Percentiles rank a stretch among this genome's conserved stretches.
Evolutionary conservation across 768 basidiomycete genomes (phyloP).

Genomic region (Pisolithus marmoratus): DNA sequence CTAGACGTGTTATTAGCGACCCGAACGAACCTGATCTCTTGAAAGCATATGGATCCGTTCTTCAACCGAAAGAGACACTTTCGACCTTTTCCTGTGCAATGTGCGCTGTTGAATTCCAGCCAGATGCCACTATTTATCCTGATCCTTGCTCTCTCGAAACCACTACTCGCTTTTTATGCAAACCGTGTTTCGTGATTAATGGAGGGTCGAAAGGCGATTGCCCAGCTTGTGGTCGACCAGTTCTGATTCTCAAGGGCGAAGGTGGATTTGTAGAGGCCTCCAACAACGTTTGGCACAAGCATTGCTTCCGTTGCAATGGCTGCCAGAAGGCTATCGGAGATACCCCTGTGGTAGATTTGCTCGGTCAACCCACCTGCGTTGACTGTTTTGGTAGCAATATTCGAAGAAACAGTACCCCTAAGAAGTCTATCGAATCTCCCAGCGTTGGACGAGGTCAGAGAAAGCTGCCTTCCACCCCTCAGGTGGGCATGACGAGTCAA

Average conservation of each 20-base stretch:
- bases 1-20: slow-evolving; percentile 45
- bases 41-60: slow-evolving; percentile 80
- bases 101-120: slow-evolving; percentile 61
- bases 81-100: slow-evolving; percentile 61
- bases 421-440: slow-evolving; percentile 34
- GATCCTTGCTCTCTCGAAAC: slow-evolving; percentile 38
- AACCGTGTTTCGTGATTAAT: slow-evolving; percentile 60
- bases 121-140: slow-evolving; percentile 84
- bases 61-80: slow-evolving; percentile 75
- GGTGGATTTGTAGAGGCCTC: slow-evolving; percentile 72
- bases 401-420: slow-evolving; percentile 41
- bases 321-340: slow-evolving; percentile 72
- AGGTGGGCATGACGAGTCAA: slow-evolving; percentile 21
- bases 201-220: slow-evolving; percentile 79
- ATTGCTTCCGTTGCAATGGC: slow-evolving; percentile 69
- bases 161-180: slow-evolving; percentile 62
- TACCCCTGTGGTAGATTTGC: slow-evolving; percentile 75
- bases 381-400: slow-evolving; percentile 80
- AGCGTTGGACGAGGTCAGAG: slow-evolving; percentile 20
- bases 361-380: slow-evolving; percentile 72
- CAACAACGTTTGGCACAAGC: slow-evolving; percentile 74
- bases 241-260: slow-evolving; percentile 69
- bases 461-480: slow-evolving; percentile 43
- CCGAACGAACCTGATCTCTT: slow-evolving; percentile 58
- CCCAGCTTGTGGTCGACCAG: slow-evolving; percentile 59